These are phyloP conservation scores for Candida krabiensis DNA, from an alignment of 805 yeast species.

Conservation along the genomic window DNA sequence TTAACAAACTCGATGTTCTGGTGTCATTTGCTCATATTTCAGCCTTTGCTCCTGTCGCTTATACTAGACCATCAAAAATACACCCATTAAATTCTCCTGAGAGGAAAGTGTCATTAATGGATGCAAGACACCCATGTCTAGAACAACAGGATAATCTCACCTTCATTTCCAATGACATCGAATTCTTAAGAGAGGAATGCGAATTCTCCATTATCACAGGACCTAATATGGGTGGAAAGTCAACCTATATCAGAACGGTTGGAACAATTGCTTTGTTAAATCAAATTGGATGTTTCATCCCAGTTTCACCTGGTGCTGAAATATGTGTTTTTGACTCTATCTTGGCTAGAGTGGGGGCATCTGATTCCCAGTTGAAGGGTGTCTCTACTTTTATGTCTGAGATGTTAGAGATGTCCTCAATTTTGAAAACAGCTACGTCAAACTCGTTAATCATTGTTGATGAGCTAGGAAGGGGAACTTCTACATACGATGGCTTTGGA, in stretches of 20 bases:
- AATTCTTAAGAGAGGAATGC: conserved; percentile 50
- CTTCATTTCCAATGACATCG: conserved; percentile 92
- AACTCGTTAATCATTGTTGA: conserved; percentile 87
- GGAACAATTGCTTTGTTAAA: conserved; percentile 87
- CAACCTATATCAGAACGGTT: conserved; percentile 86
- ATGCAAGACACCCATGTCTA: conserved; percentile 93
- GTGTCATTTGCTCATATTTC: conserved; percentile 82
- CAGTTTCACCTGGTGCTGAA: conserved; percentile 71
- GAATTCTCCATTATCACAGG: conserved; percentile 90
- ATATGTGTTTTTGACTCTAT: conserved; percentile 86
- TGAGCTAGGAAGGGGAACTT: conserved; percentile 94
- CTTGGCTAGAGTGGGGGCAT: conserved; percentile 97
- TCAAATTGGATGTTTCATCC: conserved; percentile 88
- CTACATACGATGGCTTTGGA: conserved; percentile 96
- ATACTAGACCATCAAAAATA: conserved; percentile 65
- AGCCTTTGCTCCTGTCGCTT: conserved; percentile 80
- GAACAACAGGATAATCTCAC: conserved; percentile 88
- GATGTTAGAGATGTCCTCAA: conserved; percentile 91
- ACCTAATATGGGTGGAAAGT: conserved; percentile 97
- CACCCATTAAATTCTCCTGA: conserved; percentile 46
- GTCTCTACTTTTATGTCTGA: conserved; percentile 96
- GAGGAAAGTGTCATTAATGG: conserved; percentile 55
- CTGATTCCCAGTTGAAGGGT: conserved; percentile 96
- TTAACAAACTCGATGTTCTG: conserved; percentile 82
- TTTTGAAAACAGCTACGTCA: conserved; percentile 72